A percentile compares a stretch with the other conserved stretches of the same genome.
phyloP scores from a whole-genome alignment of 176 grass and related monocot genomes.

The Puccinellia tenuiflora region DNA sequence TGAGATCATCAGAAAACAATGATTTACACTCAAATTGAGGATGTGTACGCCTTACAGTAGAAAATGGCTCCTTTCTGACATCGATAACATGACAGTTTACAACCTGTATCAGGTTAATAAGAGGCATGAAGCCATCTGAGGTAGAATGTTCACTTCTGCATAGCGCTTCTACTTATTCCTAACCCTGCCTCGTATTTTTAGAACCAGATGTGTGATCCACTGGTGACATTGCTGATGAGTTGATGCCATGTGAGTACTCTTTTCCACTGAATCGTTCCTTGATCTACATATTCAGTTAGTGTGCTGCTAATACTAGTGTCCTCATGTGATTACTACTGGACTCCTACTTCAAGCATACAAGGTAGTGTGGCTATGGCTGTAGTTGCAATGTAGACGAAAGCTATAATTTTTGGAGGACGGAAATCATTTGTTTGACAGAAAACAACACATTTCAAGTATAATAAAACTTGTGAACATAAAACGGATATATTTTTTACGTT shows the following conservation, averaged over 20 bases:
- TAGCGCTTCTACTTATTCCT: background rate
- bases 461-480: background rate
- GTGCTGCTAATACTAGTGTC: background rate
- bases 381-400: background rate
- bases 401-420: background rate
- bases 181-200: background rate
- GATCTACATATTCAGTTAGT: background rate
- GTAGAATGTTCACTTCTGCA: background rate
- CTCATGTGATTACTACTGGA: background rate
- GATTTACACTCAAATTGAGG: background rate
- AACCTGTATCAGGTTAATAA: slow-evolving; percentile 27
- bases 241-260: slow-evolving; percentile 19
- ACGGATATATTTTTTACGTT: background rate
- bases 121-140: background rate
- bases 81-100: background rate
- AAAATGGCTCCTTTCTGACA: slow-evolving; percentile 8
- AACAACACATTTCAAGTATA: background rate
- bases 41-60: background rate
- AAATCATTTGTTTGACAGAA: background rate
- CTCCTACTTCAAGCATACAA: background rate
- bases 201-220: background rate
- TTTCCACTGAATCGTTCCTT: background rate
- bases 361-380: background rate
- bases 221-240: background rate
- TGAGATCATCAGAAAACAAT: slow-evolving; percentile 3